Percentiles rank a stretch among this genome's conserved stretches.
phyloP scores from a whole-genome alignment of 768 basidiomycete species.

The Boletus tylopilopsis region DNA sequence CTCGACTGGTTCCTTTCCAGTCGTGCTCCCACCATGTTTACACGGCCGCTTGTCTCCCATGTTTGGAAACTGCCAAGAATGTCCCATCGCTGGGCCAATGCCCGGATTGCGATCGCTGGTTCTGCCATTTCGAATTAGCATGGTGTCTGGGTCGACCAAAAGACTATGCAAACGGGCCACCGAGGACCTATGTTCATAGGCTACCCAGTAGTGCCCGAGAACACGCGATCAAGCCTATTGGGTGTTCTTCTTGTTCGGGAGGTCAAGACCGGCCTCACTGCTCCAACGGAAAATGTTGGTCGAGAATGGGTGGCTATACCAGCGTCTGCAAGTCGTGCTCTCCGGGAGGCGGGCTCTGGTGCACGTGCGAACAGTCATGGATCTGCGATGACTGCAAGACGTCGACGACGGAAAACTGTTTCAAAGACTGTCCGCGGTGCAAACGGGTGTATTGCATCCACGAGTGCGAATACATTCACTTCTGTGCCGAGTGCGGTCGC shows the following conservation, averaged over 20 bases:
- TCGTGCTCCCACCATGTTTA: slow-evolving; percentile 15
- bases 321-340: slow-evolving; percentile 18
- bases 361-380: slow-evolving; percentile 19
- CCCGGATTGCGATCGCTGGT: slow-evolving; percentile 21
- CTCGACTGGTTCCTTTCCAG: slow-evolving; percentile 13
- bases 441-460: slow-evolving; percentile 12
- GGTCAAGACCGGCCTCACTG: slow-evolving; percentile 9
- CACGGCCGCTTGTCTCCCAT: slow-evolving; percentile 6
- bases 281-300: slow-evolving; percentile 18
- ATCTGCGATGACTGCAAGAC: slow-evolving; percentile 23
- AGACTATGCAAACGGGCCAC: neutral
- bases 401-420: slow-evolving; percentile 1
- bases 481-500: slow-evolving; percentile 17
- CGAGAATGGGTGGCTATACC: slow-evolving; percentile 4
- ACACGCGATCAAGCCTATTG: slow-evolving; percentile 14
- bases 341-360: slow-evolving; percentile 19
- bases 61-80: slow-evolving; percentile 1
- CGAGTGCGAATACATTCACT: slow-evolving; percentile 23
- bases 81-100: slow-evolving; percentile 16
- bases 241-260: slow-evolving; percentile 7
- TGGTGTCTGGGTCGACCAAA: slow-evolving; percentile 25
- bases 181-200: neutral
- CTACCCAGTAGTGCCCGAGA: slow-evolving; percentile 3
- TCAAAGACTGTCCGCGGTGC: slow-evolving; percentile 19
- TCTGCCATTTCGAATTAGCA: slow-evolving; percentile 16